Percentiles rank a stretch among this genome's conserved stretches.
phyloP scores from a whole-genome alignment of 192 early-diverging fungal species.

The Entomortierella chlamydospora region DNA sequence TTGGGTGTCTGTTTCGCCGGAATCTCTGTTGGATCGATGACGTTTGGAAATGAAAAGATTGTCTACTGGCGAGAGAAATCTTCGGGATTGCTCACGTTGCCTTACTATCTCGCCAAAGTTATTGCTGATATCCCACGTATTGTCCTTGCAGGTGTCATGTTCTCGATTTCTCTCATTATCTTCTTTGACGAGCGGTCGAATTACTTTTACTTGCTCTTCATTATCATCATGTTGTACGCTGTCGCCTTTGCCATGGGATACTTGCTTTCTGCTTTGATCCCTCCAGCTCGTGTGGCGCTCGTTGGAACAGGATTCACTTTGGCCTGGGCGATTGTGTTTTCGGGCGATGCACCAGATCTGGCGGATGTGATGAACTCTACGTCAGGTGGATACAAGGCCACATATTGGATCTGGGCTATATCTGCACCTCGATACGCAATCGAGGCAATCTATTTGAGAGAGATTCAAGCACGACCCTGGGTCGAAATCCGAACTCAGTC shows the following conservation, averaged over 20 bases:
- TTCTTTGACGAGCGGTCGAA: constrained; percentile 60
- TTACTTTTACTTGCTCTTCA: constrained; percentile 43
- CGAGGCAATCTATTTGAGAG: constrained; percentile 68
- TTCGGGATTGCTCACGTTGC: constrained; percentile 66
- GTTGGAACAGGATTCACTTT: constrained; percentile 71
- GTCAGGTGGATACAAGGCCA: constrained; percentile 25
- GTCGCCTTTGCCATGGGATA: constrained; percentile 71
- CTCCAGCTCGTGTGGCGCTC: constrained; percentile 54
- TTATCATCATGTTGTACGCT: constrained; percentile 65
- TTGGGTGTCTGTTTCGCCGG: constrained; percentile 71
- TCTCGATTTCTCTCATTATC: constrained; percentile 66
- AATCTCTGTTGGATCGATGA: constrained; percentile 66
- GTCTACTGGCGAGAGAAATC: constrained; percentile 75
- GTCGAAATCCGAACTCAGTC: constrained; percentile 39
- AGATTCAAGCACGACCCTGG: constrained; percentile 57
- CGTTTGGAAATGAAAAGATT: constrained; percentile 72
- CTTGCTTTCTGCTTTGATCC: constrained; percentile 61
- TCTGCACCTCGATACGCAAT: constrained; percentile 73
- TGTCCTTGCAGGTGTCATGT: constrained; percentile 67
- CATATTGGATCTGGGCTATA: constrained; percentile 67
- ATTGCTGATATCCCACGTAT: constrained; percentile 72
- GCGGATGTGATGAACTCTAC: constrained; percentile 49
- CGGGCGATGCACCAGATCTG: constrained; percentile 67
- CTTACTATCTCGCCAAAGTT: constrained; percentile 72
- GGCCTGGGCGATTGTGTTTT: constrained; percentile 68